Percentiles rank a stretch among this genome's conserved stretches.
Evolutionary conservation across 805 yeast genomes (phyloP).

Genomic region (Barnettozyma populi): DNA sequence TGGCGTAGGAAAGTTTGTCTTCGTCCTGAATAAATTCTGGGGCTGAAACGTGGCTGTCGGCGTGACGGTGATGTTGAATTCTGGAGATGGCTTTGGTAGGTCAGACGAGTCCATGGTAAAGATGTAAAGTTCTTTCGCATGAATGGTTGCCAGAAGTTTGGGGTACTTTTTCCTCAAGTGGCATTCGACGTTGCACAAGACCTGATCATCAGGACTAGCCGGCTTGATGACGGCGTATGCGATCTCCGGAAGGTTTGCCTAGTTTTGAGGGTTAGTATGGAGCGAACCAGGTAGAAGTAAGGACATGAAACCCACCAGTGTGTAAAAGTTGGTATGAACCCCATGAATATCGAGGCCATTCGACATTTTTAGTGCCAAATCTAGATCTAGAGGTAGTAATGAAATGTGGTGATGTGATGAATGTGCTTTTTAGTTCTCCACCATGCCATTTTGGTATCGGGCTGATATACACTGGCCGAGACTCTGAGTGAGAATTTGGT

Average conservation of each 20-base stretch:
- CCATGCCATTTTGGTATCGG: neutral
- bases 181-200: constrained; percentile 37
- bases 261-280: neutral
- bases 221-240: constrained; percentile 15
- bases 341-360: constrained; percentile 15
- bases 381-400: too few species aligned
- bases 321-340: constrained; percentile 19
- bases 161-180: constrained; percentile 31
- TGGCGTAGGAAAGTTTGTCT: constrained; percentile 26
- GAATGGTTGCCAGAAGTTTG: constrained; percentile 32
- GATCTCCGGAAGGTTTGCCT: constrained; percentile 15
- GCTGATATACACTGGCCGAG: neutral
- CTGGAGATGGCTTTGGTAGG: constrained; percentile 28
- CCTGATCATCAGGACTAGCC: constrained; percentile 30
- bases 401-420: neutral
- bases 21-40: constrained; percentile 10
- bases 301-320: constrained; percentile 16
- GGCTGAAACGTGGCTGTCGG: constrained; percentile 18
- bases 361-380: neutral
- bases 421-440: neutral
- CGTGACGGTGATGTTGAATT: constrained; percentile 14
- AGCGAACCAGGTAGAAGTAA: neutral
- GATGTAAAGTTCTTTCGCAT: constrained; percentile 39
- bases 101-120: constrained; percentile 33
- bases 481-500: neutral